Evolutionary conservation across 176 grass and related monocot species (phyloP), one percentile per base, ranked within the genome.

Genomic region (Oryza glaberrima): DNA sequence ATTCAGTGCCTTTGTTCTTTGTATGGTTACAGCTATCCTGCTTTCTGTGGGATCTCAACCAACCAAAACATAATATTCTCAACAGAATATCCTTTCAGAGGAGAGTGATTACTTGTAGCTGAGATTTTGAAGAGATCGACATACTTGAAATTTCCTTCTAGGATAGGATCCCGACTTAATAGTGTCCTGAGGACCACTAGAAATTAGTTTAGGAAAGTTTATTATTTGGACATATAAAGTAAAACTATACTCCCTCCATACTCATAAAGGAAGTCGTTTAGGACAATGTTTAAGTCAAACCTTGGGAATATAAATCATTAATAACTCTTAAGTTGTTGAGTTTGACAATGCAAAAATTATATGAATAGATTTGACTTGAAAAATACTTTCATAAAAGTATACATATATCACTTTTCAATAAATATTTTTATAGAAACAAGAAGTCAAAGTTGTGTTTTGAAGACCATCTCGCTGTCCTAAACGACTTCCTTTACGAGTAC

Each of bases 161-260:
- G 69, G 38, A 44, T 71, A 72, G 43, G 69, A 72, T 7, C 5
- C 15, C 14, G 11, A 22, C 22, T 72, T 46, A 32, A 12, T 26
- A 46, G 40, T 41, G 46, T 72, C 40, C 12, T 44, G 20, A 72
- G 11, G 1, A 72, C 20, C 40, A 17, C 11, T 34, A 23, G 41
- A 47, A 11, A 65, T 65, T 47, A 30, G 47, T 65, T 65, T 83
- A 30, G 40, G 11, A 65, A 82, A 82, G 23, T 41, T 7, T 82
- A 9, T 61, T 63, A n/a, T 51, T 61, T 82, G 2, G 1, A 14
- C 19, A 75, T 11, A 64, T 64, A 41, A 11, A 64, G 43, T 9
- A 30, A 15, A 66, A 15, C 13, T 44, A 65, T 32, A 67, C 26
- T 26, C 26, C 26, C 26, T 26, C 26, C 26, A 26, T 26, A 26